A percentile compares a stretch with the other conserved stretches of the same genome.
Conservation (phyloP, 2,329 filamentous ascomycete species). For the Paraconiothyrium brasiliense region DNA sequence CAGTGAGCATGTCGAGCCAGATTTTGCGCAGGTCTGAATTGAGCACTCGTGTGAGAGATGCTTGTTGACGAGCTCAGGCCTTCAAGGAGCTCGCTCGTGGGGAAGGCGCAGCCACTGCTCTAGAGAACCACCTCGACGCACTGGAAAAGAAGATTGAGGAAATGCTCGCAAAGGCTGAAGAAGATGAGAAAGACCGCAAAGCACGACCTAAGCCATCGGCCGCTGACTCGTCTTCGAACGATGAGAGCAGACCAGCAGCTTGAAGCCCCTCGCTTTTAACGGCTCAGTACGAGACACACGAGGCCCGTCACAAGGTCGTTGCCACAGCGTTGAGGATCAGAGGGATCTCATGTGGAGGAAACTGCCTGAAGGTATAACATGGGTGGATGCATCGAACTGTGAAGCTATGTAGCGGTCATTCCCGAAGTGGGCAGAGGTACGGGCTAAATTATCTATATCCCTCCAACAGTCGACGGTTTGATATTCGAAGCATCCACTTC, state of each 20-base stretch:
- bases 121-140: constrained; percentile 63
- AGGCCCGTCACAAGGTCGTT: neutral
- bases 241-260: constrained; percentile 26
- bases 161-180: constrained; percentile 59
- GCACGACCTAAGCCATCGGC: constrained; percentile 27
- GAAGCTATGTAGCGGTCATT: neutral
- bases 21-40: constrained; percentile 45
- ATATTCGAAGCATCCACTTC: constrained; percentile 31
- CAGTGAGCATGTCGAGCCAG: constrained; percentile 38
- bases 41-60: neutral
- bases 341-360: neutral
- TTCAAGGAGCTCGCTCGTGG: constrained; percentile 63
- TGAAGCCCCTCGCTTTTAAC: constrained; percentile 16
- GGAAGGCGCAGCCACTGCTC: constrained; percentile 63
- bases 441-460: constrained; percentile 29
- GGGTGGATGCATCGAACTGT: neutral
- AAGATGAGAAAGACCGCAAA: constrained; percentile 46
- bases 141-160: constrained; percentile 66
- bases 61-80: constrained; percentile 48
- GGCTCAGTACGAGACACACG: neutral
- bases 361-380: neutral
- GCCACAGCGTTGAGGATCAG: neutral
- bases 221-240: constrained; percentile 24
- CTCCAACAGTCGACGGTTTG: constrained; percentile 46
- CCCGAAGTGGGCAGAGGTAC: neutral